Evolutionary conservation across 1,284 basidiomycete genomes (phyloP).

Genomic region (Marasmius tenuissimus): DNA sequence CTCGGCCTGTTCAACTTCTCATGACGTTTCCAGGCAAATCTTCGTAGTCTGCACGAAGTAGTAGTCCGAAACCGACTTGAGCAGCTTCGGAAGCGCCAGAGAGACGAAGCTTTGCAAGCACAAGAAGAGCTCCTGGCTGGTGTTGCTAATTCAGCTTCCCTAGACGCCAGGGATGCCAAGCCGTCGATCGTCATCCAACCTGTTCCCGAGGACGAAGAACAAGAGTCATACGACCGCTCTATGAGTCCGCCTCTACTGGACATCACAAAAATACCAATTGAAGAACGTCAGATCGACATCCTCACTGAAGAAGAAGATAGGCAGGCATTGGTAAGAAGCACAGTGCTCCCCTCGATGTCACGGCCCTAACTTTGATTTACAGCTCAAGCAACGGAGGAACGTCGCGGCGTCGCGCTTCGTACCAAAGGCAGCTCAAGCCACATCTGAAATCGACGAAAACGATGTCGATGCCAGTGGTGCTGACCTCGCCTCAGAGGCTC

Average conservation of each 20-base stretch:
- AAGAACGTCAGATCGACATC: constrained; percentile 80
- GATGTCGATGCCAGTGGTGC: constrained; percentile 60
- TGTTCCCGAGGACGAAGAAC: constrained; percentile 37
- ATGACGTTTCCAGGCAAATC: constrained; percentile 64
- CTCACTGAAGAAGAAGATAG: constrained; percentile 69
- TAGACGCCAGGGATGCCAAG: constrained; percentile 38
- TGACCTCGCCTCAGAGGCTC: constrained; percentile 81
- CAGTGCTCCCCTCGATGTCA: constrained; percentile 3
- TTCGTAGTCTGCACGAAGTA: constrained; percentile 91
- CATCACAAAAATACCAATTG: constrained; percentile 65
- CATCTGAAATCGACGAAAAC: constrained; percentile 49
- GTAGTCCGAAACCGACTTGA: constrained; percentile 95
- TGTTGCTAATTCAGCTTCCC: constrained; percentile 56
- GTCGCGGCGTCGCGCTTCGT: constrained; percentile 86
- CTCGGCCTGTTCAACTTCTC: not conserved
- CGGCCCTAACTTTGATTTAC: constrained; percentile 1
- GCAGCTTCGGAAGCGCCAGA: constrained; percentile 91
- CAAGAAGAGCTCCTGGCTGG: constrained; percentile 90
- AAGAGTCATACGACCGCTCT: constrained; percentile 64
- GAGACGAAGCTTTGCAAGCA: constrained; percentile 91
- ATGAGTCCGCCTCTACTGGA: constrained; percentile 83
- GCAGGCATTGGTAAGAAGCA: constrained; percentile 59
- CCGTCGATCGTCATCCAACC: constrained; percentile 28
- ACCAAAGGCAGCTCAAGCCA: constrained; percentile 63
- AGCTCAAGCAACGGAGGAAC: constrained; percentile 77